Base-by-base conservation (phyloP, 495 filamentous ascomycete genomes). In the Talaromyces liani region DNA sequence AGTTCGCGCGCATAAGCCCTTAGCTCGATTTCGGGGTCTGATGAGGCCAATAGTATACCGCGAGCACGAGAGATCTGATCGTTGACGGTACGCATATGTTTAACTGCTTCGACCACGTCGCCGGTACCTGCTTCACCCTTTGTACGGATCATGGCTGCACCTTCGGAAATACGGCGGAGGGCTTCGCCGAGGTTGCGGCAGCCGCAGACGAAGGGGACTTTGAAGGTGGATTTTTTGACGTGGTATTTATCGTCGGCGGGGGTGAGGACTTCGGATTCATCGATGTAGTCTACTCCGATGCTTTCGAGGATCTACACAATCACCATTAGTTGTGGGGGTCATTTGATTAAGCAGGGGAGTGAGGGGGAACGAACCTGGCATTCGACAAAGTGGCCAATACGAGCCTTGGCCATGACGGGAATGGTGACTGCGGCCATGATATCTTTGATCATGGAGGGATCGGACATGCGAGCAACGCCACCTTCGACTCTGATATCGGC, bases 91-190 rank as follows among this genome's bases (percentile, higher is more conserved):
- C 93, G 89, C 84, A 96, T 96, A 83, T 98, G 94, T 75, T 88
- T 87, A 27, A 97, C 95, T 47, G 94, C 95, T 80, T 98, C 94
- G 64, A 98, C 90, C 29, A 98, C 90, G 73, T 98, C 94, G 49
- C 94, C 94, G n/a, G 94, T 98, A 56, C 94, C 94, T 39, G 94
- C 94, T 76, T 98, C 94, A 47, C 94, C 94, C 82, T 98, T 98
- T 63, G 94, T 98, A 65, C 94, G 87, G 77, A 98, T 98, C 94
- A 98, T 98, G 36, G 94, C 93, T 14, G 94, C 94, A 60, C 94
- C 94, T 77, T 98, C 94, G 64, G 84, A 85, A 72, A 98, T 96
- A 53, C 94, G 85, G 53, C 94, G 83, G 65, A 98, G 84, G 41
- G 95, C 94, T 79, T 98, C 94, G 56, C 92, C 93, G 14, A 98